Evolutionary conservation across 805 yeast genomes (phyloP), one percentile per base, ranked within the genome.

Genomic region (Diddensiella santjacobensis): DNA sequence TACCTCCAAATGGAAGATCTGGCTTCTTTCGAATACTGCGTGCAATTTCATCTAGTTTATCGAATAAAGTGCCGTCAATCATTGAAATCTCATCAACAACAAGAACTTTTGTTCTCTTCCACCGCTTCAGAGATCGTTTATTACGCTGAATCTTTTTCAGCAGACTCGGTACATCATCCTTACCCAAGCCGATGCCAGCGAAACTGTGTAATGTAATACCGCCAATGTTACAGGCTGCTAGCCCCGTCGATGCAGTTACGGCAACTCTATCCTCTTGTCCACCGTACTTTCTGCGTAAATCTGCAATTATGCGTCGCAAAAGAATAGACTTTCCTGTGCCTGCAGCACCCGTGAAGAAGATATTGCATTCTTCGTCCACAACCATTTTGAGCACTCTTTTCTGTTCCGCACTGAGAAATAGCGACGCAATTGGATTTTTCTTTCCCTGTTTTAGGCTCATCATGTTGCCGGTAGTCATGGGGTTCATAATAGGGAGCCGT

Each of bases 271-370:
- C 60, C 2, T 72, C 70, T 10, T 56, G 47, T 1, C 74, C 71
- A n/a, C 44, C 41, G 61, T 78, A 73, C 39, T 73, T 68, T 1
- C 57, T 51, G 17, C 66, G 65, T 43, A 88, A 66, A 22, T 73
- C 71, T 17, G 68, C 61, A 18, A 93, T 88, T 22, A 93, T 69
- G 35, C 81, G 79, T 44, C 80, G 75, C 44, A 93, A 69, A n/a
- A 93, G 70, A 3, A 93, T 84, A 1, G 99, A 91, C 63, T 93
- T 93, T 62, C 99, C 99, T 0, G 99, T 93, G 59, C 99, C 99
- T 0, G 99, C 99, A 29, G 97, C 88, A 44, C 99, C 99, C 0
- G 99, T 93, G 63, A 87, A 93, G 62, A 93, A 93, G 2, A 93
- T 68, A 50, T 83, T 87, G 15, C 71, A 68, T 2, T 51, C 38